Conservation (phyloP, 2,329 filamentous ascomycete species). For the Aureobasidium sp. region DNA sequence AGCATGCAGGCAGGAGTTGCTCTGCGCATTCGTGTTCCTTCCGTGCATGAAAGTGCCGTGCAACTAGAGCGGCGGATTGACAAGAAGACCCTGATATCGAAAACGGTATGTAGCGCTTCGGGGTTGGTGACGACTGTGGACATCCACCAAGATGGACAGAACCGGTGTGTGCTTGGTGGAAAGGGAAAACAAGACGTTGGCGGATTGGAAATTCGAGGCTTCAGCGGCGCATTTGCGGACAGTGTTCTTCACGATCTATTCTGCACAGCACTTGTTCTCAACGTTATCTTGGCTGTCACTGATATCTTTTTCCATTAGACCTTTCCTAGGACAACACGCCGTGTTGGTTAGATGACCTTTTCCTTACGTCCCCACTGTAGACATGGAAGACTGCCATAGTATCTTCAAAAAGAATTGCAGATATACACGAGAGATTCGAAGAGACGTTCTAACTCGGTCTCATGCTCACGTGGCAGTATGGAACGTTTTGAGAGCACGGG, state of each 20-base stretch:
- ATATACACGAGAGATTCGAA: no score
- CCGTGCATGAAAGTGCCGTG: not conserved
- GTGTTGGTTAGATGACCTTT: no score
- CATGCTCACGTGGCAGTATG: not conserved
- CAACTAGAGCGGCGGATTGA: not conserved
- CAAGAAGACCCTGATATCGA: not conserved
- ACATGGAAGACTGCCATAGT: no score
- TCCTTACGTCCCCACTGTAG: no score
- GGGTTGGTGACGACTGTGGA: constrained; percentile 6
- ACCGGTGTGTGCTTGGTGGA: not conserved
- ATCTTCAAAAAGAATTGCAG: no score
- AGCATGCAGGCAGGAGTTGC: not conserved
- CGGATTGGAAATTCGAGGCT: not conserved
- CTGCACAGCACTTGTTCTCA: not conserved
- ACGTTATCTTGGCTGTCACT: not conserved
- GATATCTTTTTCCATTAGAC: not conserved
- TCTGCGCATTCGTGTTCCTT: not conserved
- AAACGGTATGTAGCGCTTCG: not conserved
- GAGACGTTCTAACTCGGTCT: no score
- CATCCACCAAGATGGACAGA: not conserved
- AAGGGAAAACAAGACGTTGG: not conserved
- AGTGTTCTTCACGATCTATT: not conserved
- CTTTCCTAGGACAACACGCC: no score
- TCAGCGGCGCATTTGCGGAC: not conserved
- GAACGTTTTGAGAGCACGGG: not conserved